Evolutionary conservation across 441 rosid genomes (phyloP), one percentile per base, ranked within the genome.

Genomic region (Mallotus japonicus): DNA sequence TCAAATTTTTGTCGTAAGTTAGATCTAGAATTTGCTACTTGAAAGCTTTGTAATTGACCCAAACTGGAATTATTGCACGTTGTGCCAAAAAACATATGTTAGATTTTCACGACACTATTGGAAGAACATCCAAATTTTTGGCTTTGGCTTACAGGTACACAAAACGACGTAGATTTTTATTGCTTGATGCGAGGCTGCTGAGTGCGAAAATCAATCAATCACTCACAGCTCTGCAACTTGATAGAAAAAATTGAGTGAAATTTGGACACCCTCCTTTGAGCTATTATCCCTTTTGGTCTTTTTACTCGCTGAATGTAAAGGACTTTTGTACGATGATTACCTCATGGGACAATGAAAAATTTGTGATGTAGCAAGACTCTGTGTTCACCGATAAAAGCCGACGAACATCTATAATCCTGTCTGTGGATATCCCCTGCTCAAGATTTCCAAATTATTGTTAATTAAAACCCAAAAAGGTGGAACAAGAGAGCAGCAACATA

Each of bases 401-500:
- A 47, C 83, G 81, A 57, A 89, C 86, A 70, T 87, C 92, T 17
- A 86, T 81, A 42, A 86, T 84, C 84, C 81, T 86, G 78, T 89
- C 94, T 0, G 94, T 89, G 32, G 94, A 89, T 75, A 89, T 85
- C 32, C 91, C 94, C 94, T 89, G 89, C 75, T 65, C 77, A 65
- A 79, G 6, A 20, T 61, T 51, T 16, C 16, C 62, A 20, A 74
- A 22, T 64, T 55, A 46, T 32, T 3, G 14, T 37, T 37, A 37
- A 16, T 3, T 49, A 28, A 49, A 61, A 19, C 15, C 14, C 6
- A 28, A 22, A 57, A 40, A 12, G 13, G 40, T 17, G 6, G 14
- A n/a, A 14, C 5, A 20, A 11, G 0, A 64, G n/a, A 51, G 6
- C n/a, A 65, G 65, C 62, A 57, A 34, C 49, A 53, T 17, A 3